A percentile compares a stretch with the other conserved stretches of the same genome.
These are phyloP conservation scores for Aspergillus carlsbadensis DNA, from an alignment of 495 filamentous ascomycete genomes.

Conservation along the genomic window DNA sequence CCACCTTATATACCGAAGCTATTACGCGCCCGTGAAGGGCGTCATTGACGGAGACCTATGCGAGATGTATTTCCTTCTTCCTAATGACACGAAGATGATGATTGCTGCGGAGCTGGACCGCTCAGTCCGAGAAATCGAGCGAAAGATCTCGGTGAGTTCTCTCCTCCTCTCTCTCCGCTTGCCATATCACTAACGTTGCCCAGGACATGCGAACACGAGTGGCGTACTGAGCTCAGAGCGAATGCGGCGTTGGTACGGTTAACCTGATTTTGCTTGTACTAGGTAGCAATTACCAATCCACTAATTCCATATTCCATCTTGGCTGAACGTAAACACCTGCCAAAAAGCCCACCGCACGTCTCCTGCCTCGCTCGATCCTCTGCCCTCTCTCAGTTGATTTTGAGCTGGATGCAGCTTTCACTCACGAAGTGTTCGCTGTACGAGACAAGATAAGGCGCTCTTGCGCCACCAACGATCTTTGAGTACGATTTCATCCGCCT, in stretches of 20 bases:
- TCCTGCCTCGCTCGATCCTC: slow-evolving; percentile 58
- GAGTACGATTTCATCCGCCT: slow-evolving; percentile 51
- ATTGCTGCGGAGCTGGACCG: slow-evolving; percentile 92
- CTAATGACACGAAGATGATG: slow-evolving; percentile 86
- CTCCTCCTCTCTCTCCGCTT: background rate
- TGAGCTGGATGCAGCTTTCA: slow-evolving; percentile 52
- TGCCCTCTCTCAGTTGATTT: slow-evolving; percentile 49
- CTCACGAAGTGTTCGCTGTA: slow-evolving; percentile 27
- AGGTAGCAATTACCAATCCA: background rate
- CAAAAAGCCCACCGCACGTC: slow-evolving; percentile 29
- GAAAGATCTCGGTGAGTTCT: slow-evolving; percentile 81
- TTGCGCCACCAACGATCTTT: slow-evolving; percentile 47
- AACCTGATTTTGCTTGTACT: slow-evolving; percentile 5
- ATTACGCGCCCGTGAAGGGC: slow-evolving; percentile 96
- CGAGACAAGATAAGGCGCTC: slow-evolving; percentile 49
- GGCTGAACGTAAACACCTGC: background rate
- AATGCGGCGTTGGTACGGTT: slow-evolving; percentile 28
- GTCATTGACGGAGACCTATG: slow-evolving; percentile 98
- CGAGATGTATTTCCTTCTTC: slow-evolving; percentile 80
- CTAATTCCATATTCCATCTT: slow-evolving; percentile 2
- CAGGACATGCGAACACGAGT: slow-evolving; percentile 87
- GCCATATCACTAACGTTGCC: slow-evolving; percentile 17
- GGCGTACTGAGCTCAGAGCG: slow-evolving; percentile 60
- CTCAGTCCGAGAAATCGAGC: slow-evolving; percentile 85
- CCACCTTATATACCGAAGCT: slow-evolving; percentile 90